phyloP scores from a whole-genome alignment of 208 protist genomes.

The Tritrichomonas musculus region DNA sequence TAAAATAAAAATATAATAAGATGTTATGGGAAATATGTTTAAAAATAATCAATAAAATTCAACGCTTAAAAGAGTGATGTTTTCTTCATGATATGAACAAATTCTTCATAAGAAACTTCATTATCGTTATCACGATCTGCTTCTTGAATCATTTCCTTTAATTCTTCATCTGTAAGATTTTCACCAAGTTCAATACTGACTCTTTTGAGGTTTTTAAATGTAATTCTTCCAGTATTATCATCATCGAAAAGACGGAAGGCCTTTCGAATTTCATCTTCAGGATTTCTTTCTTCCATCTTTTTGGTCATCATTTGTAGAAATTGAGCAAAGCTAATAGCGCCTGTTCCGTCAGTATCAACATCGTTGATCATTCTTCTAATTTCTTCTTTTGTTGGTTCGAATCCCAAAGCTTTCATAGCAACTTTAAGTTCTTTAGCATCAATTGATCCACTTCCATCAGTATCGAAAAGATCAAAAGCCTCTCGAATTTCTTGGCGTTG shows the following conservation, averaged over 20 bases:
- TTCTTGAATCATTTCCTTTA: conserved; percentile 71
- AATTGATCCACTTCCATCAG: conserved; percentile 67
- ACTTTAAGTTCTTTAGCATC: conserved; percentile 98
- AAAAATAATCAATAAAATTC: no score
- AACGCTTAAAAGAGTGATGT: conserved; percentile 20
- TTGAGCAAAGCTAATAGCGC: conserved; percentile 66
- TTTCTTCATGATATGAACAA: conserved; percentile 40
- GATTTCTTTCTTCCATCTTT: conserved; percentile 72
- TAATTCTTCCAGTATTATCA: conserved; percentile 63
- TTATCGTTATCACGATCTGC: conserved; percentile 64
- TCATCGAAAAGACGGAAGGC: conserved; percentile 53
- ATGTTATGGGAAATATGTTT: no score
- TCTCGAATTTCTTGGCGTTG: conserved; percentile 96
- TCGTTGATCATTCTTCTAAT: conserved; percentile 66
- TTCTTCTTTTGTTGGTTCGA: conserved; percentile 87
- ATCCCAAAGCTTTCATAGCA: conserved; percentile 94
- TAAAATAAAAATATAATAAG: no score
- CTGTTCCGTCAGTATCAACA: conserved; percentile 68
- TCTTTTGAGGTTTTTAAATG: conserved; percentile 81
- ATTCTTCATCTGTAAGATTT: conserved; percentile 67
- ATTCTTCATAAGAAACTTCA: no score
- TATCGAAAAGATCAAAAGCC: conserved; percentile 95
- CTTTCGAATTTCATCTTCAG: conserved; percentile 58
- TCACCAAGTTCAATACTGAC: conserved; percentile 66
- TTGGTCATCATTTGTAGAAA: conserved; percentile 74